Evolutionary conservation across 345 rosid genomes (phyloP), one percentile per base, ranked within the genome.

Genomic region (Eucalyptus regnans): DNA sequence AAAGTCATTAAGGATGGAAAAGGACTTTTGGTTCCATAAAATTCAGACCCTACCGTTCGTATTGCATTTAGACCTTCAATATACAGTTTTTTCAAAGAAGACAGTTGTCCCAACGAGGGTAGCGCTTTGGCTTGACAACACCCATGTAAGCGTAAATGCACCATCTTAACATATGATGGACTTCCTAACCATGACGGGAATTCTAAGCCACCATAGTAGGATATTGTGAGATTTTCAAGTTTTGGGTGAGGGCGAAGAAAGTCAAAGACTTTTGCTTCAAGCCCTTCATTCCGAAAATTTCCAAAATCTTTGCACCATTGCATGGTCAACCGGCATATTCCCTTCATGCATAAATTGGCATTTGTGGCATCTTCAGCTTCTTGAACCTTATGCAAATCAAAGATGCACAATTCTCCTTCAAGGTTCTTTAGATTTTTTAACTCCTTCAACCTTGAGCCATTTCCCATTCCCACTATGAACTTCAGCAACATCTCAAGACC

Each of bases 91-190:
- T 58, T 25, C 1, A 58, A 0, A 8, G n/a, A 58, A 58, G n/a
- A 25, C 25, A 58, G n/a, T 0, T 58, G 64, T 1, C 64, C 64
- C 0, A 58, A 1, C 0, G 64, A 58, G 1, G 64, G 1, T 58
- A 58, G 1, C 0, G 7, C 64, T 25, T 58, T 58, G n/a, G 1
- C 29, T 1, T 3, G 1, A 0, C 3, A 1, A 25, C 64, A 58
- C n/a, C 3, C 3, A 2, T 2, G 7, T 58, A 25, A 58, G 0
- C 0, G n/a, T 58, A 58, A 58, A 9, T 25, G n/a, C 4, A 25
- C 64, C 2, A 56, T 56, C 0, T 56, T 56, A 56, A 23, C 3
- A 56, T 56, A 1, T 9, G 27, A 20, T 12, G 62, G 62, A 56
- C 62, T 56, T 23, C 62, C 62, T 22, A 56, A 56, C 62, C 62